Base-by-base conservation (phyloP, 148 eudicot genomes). In the Gaultheria prostrata region DNA sequence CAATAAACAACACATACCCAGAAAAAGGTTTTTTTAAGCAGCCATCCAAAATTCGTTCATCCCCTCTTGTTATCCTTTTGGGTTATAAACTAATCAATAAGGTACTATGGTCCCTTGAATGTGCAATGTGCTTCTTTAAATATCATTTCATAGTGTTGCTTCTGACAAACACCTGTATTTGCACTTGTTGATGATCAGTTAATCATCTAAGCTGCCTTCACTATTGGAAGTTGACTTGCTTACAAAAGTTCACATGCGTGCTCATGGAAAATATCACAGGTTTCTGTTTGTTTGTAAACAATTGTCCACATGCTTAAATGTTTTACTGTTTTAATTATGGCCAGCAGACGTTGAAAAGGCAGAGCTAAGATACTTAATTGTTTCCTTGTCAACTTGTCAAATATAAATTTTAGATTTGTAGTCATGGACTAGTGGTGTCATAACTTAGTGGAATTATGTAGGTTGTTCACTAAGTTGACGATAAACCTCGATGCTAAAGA, bases 141-240 rank as follows among this genome's bases (percentile, higher is more conserved):
- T 39, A 61, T 80, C 73, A 18, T 59, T 59, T 2, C 6, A 3
- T n/a, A 24, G 11, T 43, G 30, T 32, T 20, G 18, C 18, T 21
- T 50, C 33, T 18, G 56, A 17, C 2, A 20, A n/a, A 77, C 81
- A 63, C 76, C 28, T 77, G 80, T 77, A 74, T 54, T 74, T 33
- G 51, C 77, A 73, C 63, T 77, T 63, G 33, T 32, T 49, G 35
- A 63, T 65, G 61, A 39, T 61, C 20, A 43, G 2, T n/a, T 18
- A 65, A 59, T 45, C 35, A 61, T 56, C 32, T 57, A 33, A 20
- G 3, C 6, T 48, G 48, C 63, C 69, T 79, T 53, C 67, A 32
- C 65, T 54, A 56, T 79, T 79, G 43, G 7, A 32, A 54, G 67
- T 35, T 56, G 81, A 79, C 81, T 78, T 4, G 67, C 48, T 17